Evolutionary conservation across 495 filamentous ascomycete species (phyloP).

Genomic region (Haplographium delicatum): DNA sequence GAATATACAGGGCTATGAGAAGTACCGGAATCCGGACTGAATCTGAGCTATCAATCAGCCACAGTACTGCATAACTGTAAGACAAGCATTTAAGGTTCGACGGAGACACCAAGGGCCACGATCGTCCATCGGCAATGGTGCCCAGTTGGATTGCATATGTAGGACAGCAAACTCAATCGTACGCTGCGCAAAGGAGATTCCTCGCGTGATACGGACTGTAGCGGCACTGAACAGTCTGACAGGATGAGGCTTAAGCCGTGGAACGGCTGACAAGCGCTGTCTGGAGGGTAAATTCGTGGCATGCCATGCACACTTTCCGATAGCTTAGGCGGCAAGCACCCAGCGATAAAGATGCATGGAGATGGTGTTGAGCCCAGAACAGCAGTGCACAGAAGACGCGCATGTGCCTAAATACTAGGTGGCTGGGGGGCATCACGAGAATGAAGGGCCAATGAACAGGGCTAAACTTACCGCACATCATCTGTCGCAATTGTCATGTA

Average conservation of each 20-base stretch:
- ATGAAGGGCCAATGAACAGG: conserved; percentile 14
- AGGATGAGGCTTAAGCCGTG: conserved; percentile 23
- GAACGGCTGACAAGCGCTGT: conserved; percentile 11
- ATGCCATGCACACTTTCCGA: conserved; percentile 8
- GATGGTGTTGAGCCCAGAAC: conserved; percentile 1
- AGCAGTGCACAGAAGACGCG: conserved; percentile 1
- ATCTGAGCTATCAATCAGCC: conserved; percentile 25
- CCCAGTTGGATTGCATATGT: conserved; percentile 17
- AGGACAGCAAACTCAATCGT: conserved; percentile 21
- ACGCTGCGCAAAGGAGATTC: conserved; percentile 17
- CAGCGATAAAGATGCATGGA: conserved; percentile 9
- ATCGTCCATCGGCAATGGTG: conserved; percentile 6
- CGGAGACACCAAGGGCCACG: neutral
- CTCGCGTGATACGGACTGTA: conserved; percentile 20
- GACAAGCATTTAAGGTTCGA: conserved; percentile 24
- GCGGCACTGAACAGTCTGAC: conserved; percentile 14
- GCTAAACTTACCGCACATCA: conserved; percentile 24
- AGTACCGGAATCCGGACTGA: conserved; percentile 18
- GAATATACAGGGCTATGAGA: conserved; percentile 26
- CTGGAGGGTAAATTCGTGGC: conserved; percentile 17
- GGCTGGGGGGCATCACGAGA: conserved; percentile 9
- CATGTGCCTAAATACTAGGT: conserved; percentile 18
- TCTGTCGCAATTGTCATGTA: conserved; percentile 25
- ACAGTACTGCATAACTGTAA: conserved; percentile 15
- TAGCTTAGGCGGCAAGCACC: conserved; percentile 12